phyloP scores from a whole-genome alignment of 352 stramenopile genomes.

The Globisporangium nagaii region DNA sequence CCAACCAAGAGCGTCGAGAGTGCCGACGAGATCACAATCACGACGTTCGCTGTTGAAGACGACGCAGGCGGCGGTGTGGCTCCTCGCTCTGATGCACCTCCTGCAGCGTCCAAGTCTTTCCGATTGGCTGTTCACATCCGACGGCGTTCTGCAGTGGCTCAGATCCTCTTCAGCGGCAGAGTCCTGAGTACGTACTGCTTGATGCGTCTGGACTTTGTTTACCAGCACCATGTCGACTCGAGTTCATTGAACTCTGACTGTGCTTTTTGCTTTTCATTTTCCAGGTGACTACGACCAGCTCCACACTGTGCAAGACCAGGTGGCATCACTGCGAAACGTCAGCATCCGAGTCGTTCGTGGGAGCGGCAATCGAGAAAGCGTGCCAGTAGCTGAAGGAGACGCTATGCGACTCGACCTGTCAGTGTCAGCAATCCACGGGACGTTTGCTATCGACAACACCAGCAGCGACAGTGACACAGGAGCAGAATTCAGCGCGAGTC shows the following conservation, averaged over 20 bases:
- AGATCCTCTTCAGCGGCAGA: not conserved
- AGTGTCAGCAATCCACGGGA: constrained; percentile 6
- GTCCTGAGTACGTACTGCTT: constrained; percentile 1
- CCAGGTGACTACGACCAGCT: constrained; percentile 3
- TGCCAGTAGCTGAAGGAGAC: no score
- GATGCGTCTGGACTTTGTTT: no score
- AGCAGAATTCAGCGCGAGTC: not conserved
- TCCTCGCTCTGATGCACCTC: no score
- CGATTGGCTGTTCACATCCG: not conserved
- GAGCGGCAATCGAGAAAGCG: not conserved
- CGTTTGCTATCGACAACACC: not conserved
- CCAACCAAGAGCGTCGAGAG: not conserved
- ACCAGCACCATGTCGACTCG: no score
- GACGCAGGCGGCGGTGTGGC: not conserved
- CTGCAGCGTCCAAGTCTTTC: not conserved
- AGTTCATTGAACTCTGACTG: not conserved
- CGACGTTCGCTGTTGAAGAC: constrained; percentile 1
- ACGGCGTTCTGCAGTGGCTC: not conserved
- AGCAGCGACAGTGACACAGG: not conserved
- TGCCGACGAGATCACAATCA: constrained; percentile 2
- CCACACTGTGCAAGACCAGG: not conserved
- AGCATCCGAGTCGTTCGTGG: not conserved
- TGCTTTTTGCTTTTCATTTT: not conserved
- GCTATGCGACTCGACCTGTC: constrained; percentile 1
- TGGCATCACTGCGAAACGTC: constrained; percentile 1